Conservation (phyloP, 331 rosid species). For the Quercus lobata region DNA sequence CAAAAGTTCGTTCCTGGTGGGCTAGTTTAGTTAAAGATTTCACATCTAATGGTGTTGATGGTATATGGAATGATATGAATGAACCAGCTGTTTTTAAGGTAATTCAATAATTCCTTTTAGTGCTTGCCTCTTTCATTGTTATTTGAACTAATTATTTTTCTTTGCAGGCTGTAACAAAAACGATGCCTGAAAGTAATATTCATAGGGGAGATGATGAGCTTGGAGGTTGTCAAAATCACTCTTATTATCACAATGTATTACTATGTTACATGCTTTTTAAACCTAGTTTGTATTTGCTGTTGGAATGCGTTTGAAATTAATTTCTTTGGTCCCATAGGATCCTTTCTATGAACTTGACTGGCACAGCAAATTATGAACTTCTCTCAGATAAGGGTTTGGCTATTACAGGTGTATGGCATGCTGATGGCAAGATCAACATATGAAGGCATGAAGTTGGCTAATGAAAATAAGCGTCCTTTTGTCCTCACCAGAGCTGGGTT, state of each 20-base stretch:
- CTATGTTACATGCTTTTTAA: neutral
- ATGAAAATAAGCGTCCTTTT: constrained; percentile 76
- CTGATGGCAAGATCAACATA: constrained; percentile 89
- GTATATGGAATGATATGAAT: constrained; percentile 98
- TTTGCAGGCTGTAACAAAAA: constrained; percentile 68
- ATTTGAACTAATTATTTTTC: neutral
- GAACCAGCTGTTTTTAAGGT: constrained; percentile 92
- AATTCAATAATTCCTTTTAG: constrained; percentile 1
- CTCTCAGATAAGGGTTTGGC: constrained; percentile 5
- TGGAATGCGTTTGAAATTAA: constrained; percentile 9
- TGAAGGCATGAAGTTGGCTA: constrained; percentile 85
- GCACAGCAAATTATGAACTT: constrained; percentile 10
- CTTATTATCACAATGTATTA: constrained; percentile 82
- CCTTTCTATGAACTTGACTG: constrained; percentile 18
- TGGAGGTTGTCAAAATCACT: constrained; percentile 84
- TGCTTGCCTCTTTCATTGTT: neutral
- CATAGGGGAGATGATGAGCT: constrained; percentile 88
- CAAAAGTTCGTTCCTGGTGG: constrained; percentile 89
- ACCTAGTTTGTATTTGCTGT: neutral
- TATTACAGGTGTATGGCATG: constrained; percentile 72
- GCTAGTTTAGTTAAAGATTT: constrained; percentile 80
- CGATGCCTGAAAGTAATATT: constrained; percentile 86
- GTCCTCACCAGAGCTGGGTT: constrained; percentile 97
- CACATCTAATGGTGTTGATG: constrained; percentile 74
- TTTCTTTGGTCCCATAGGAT: constrained; percentile 12